Evolutionary conservation across 495 filamentous ascomycete species (phyloP).

Genomic region (Neurospora intermedia): DNA sequence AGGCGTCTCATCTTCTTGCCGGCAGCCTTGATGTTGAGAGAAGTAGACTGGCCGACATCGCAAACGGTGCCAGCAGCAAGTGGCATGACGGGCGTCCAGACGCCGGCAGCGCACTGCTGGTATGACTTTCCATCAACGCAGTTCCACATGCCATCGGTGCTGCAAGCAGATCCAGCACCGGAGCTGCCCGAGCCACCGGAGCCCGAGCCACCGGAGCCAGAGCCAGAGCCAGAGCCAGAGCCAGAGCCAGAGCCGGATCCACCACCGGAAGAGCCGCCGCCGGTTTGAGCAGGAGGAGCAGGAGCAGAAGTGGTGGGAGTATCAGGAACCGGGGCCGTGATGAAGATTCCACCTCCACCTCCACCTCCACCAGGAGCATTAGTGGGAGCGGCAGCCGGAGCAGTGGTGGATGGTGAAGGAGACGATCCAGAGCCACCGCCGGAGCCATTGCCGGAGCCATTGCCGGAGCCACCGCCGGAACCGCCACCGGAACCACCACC

Average conservation of each 20-base stretch:
- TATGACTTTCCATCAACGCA: constrained; percentile 30
- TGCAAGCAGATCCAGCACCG: constrained; percentile 25
- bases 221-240: constrained; percentile 4
- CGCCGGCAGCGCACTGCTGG: constrained; percentile 35
- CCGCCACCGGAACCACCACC: constrained; percentile 13
- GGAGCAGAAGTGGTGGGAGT: not conserved
- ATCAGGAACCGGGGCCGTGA: constrained; percentile 29
- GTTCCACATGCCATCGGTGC: constrained; percentile 34
- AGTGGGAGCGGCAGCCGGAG: constrained; percentile 2
- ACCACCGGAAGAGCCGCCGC: not conserved
- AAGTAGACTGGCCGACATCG: constrained; percentile 20
- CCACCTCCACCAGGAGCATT: constrained; percentile 22
- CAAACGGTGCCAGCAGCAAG: constrained; percentile 30
- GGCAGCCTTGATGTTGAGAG: constrained; percentile 19
- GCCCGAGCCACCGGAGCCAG: constrained; percentile 10
- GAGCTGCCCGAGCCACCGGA: constrained; percentile 13
- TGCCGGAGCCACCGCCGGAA: not conserved
- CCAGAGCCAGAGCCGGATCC: constrained; percentile 11
- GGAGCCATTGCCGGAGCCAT: not conserved
- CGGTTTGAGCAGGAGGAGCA: not conserved
- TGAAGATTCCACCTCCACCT: constrained; percentile 55
- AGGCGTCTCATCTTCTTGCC: constrained; percentile 15
- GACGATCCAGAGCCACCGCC: not conserved
- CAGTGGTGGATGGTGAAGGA: constrained; percentile 1
- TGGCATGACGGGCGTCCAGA: constrained; percentile 27